Base-by-base conservation (phyloP, 192 early-diverging fungal genomes). In the Entomortierella beljakovae region DNA sequence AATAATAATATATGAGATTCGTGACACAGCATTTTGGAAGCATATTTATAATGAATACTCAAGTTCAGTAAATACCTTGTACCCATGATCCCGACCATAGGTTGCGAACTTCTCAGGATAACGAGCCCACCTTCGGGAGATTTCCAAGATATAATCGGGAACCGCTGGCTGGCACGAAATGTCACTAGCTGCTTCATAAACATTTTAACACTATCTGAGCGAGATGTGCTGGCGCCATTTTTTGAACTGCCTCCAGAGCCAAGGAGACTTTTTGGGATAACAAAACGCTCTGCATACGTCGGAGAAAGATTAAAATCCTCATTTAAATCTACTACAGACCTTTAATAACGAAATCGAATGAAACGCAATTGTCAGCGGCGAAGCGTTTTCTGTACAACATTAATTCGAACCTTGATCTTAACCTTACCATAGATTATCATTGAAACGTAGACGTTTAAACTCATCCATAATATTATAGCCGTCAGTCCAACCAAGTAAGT, bases 61-160 rank as follows among this genome's bases (percentile, higher is more conserved):
- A 32, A 0, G 11, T 13, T 0, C 6, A 57, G 25, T 6, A 6
- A 13, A 18, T 65, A 79, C 75, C 75, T 70, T 32, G 73, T 58
- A n/a, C 79, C 73, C 18, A 81, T 59, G 23, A 84, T 62, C 2
- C 79, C 79, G 13, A 80, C 77, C 82, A 84, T 84, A 10, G 82
- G 82, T 48, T 84, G 82, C 6, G 73, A 72, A 10, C 82, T 81
- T 23, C 82, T 50, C 82, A 84, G 72, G 13, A 84, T 55, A 18
- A 84, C 66, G 35, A 77, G 59, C 2, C 75, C 67, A 0, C 56
- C 35, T 29, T 64, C 72, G 10, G 73, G 73, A 46, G 64, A 52
- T 35, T 70, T 84, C 82, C 82, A 84, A 54, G 73, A 77, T 26
- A 84, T 54, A 29, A 84, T 33, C 10, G 82, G 82, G 49, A 84